A percentile compares a stretch with the other conserved stretches of the same genome.
These are phyloP conservation scores for Ogataea philodendri DNA, from an alignment of 805 yeast species.

Conservation along the genomic window DNA sequence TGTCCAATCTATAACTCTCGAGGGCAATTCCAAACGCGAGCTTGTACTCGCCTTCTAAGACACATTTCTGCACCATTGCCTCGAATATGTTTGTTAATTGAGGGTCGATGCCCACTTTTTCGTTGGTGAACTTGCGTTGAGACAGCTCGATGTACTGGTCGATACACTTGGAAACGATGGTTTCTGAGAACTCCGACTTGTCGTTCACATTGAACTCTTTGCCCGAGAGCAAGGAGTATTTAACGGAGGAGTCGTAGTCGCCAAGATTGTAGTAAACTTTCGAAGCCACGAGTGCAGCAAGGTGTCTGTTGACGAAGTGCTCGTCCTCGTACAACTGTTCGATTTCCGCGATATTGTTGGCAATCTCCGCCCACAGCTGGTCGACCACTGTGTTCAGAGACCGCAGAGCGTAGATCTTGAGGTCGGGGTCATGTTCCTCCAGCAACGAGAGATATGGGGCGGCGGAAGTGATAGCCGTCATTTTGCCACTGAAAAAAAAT, in stretches of 20 bases:
- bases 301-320: constrained; percentile 59
- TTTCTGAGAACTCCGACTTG: constrained; percentile 83
- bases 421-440: constrained; percentile 71
- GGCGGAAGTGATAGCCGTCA: constrained; percentile 60
- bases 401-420: constrained; percentile 81
- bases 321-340: constrained; percentile 90
- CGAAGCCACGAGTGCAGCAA: constrained; percentile 91
- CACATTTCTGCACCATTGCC: constrained; percentile 81
- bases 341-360: constrained; percentile 81
- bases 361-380: constrained; percentile 96
- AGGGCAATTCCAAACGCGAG: constrained; percentile 88
- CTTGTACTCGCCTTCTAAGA: constrained; percentile 64
- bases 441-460: constrained; percentile 89
- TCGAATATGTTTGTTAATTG: constrained; percentile 73
- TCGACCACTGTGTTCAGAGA: constrained; percentile 81
- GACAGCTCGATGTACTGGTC: constrained; percentile 72
- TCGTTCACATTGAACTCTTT: constrained; percentile 72
- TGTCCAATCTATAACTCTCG: constrained; percentile 83
- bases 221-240: constrained; percentile 83
- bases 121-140: constrained; percentile 42
- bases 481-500: constrained; percentile 18
- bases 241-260: constrained; percentile 87
- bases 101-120: constrained; percentile 45
- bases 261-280: constrained; percentile 90
- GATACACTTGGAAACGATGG: constrained; percentile 91